These are phyloP conservation scores for Tritrichomonas foetus DNA, from an alignment of 208 protist species.

Conservation along the genomic window DNA sequence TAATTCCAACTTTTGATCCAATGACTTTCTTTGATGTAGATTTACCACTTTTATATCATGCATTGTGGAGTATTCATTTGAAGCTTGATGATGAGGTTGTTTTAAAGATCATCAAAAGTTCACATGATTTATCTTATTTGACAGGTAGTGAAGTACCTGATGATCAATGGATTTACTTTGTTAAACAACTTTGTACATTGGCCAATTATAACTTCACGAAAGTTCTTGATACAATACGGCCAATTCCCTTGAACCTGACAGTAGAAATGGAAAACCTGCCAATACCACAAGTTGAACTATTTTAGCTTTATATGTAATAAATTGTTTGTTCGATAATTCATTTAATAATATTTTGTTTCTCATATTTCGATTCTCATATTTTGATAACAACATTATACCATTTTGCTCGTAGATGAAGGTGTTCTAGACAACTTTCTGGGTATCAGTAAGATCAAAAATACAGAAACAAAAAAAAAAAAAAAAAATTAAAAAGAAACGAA, in stretches of 20 bases:
- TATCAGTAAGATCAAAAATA: too few species aligned
- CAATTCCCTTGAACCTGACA: neutral
- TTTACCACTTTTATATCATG: neutral
- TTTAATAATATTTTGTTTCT: too few species aligned
- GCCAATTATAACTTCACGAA: constrained; percentile 23
- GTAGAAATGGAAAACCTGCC: too few species aligned
- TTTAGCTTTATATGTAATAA: too few species aligned
- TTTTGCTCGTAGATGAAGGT: too few species aligned
- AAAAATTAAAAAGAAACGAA: too few species aligned
- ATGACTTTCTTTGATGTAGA: neutral
- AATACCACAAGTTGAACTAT: too few species aligned
- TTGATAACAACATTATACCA: too few species aligned
- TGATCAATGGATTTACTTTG: neutral
- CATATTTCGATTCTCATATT: too few species aligned
- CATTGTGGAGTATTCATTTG: neutral
- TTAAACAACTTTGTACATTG: neutral
- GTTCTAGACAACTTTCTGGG: too few species aligned
- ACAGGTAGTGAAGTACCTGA: neutral
- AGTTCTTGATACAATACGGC: neutral
- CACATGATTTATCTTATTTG: neutral
- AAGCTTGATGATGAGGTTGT: neutral
- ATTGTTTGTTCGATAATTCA: too few species aligned
- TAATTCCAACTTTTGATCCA: neutral
- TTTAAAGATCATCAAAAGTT: neutral
- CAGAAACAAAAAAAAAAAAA: too few species aligned